phyloP scores from a whole-genome alignment of 1,284 basidiomycete genomes.

The Ceratobasidium sp. region DNA sequence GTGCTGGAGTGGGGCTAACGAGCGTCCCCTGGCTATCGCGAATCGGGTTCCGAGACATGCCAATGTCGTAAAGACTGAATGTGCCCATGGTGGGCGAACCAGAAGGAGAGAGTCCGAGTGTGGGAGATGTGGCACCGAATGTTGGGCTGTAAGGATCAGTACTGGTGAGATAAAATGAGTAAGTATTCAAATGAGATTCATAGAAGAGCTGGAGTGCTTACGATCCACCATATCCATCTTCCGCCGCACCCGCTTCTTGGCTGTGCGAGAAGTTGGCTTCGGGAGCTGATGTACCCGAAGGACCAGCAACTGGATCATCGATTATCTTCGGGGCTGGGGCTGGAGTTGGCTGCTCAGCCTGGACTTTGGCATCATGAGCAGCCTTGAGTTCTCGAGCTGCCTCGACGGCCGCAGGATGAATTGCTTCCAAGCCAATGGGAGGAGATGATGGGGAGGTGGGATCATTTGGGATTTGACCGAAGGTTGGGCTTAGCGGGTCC shows the following conservation, averaged over 20 bases:
- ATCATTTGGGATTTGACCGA: neutral
- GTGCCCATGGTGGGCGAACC: slow-evolving; percentile 21
- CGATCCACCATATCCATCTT: slow-evolving; percentile 18
- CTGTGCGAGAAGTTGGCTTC: neutral
- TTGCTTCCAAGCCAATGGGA: neutral
- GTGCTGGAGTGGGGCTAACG: slow-evolving; percentile 25
- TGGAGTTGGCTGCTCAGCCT: neutral
- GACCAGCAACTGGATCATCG: neutral
- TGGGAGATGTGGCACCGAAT: slow-evolving; percentile 26
- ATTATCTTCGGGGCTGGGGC: neutral
- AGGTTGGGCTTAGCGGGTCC: neutral
- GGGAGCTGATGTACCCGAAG: neutral
- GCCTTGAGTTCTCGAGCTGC: neutral
- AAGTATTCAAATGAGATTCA: neutral
- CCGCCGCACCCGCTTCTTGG: neutral
- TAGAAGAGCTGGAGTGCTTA: neutral
- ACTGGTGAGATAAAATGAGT: neutral
- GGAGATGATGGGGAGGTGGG: neutral
- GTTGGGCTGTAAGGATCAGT: slow-evolving; percentile 12
- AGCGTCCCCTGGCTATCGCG: slow-evolving; percentile 4
- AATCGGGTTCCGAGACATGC: slow-evolving; percentile 20
- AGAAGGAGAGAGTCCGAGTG: slow-evolving; percentile 19
- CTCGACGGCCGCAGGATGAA: neutral
- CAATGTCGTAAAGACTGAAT: slow-evolving; percentile 20
- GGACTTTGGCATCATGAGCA: neutral